phyloP scores from a whole-genome alignment of 495 filamentous ascomycete genomes.

The Pseudotulostoma volvatum region DNA sequence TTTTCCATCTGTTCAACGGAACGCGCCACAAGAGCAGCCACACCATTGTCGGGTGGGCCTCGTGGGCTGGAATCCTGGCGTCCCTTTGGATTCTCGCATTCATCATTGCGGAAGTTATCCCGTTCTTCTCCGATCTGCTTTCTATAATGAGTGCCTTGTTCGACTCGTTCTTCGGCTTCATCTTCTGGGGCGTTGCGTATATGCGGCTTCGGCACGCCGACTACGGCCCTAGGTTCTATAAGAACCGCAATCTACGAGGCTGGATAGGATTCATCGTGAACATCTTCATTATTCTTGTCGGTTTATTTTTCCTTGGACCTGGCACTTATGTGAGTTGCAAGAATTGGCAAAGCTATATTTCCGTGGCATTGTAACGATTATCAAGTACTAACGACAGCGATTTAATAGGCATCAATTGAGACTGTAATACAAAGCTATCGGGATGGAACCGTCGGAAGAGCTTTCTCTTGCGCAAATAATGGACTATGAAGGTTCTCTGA shows the following conservation, averaged over 20 bases:
- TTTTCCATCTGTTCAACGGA: conserved; percentile 68
- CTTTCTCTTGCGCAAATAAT: conserved; percentile 51
- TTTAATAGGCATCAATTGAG: conserved; percentile 36
- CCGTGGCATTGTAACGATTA: neutral
- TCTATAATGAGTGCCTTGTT: conserved; percentile 81
- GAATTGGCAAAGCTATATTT: neutral
- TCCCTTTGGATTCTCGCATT: conserved; percentile 61
- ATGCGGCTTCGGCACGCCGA: conserved; percentile 63
- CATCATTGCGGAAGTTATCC: conserved; percentile 76
- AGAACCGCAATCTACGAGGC: conserved; percentile 41
- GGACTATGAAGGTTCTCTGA: conserved; percentile 28
- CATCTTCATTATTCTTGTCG: conserved; percentile 49
- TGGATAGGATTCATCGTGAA: conserved; percentile 48
- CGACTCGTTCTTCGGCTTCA: conserved; percentile 86
- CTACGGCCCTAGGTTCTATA: conserved; percentile 43
- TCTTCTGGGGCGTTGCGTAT: conserved; percentile 86
- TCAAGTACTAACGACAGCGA: conserved; percentile 3
- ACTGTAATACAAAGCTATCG: conserved; percentile 46
- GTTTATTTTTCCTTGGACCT: conserved; percentile 55
- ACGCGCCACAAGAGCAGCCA: conserved; percentile 61
- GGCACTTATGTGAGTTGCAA: conserved; percentile 61
- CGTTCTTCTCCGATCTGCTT: conserved; percentile 73
- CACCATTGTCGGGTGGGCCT: conserved; percentile 64
- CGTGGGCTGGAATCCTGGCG: conserved; percentile 61
- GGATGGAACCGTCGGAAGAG: conserved; percentile 34